Evolutionary conservation across 164 flowering plant species (phyloP), one percentile per base, ranked within the genome.

Genomic region (Liriodendron chinense): DNA sequence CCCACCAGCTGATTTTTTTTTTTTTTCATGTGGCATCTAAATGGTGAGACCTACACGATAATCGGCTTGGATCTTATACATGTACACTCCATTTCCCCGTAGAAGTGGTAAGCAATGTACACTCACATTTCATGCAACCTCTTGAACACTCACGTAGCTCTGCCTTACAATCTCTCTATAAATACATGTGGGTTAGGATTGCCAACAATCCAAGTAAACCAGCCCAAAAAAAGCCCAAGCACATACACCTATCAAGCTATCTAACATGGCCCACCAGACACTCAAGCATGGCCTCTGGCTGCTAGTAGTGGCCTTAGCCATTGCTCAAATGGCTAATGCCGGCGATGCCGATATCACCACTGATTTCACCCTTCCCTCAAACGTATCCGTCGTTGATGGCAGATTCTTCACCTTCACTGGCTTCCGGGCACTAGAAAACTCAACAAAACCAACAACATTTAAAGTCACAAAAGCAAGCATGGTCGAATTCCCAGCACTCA

Each of bases 391-490:
- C 9, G 65, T 62, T 2, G 71, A 53, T 13, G 71, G 67, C 9
- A 69, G 43, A 57, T 79, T 72, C 72, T 80, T 83, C 76, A 80
- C 83, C 43, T 67, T 9, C 75, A 76, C 80, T 0, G 79, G 76
- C 24, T 8, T 78, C 21, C 63, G 81, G 4, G 68, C 13, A 26
- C 75, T 77, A 4, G 70, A 67, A 7, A 65, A 63, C 0, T 50
- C 66, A 12, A 21, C 21, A 2, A 53, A 66, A 13, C 72, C 73
- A 3, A n/a, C 69, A 21, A 25, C 43, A 7, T 79, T 82, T 22
- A 78, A 64, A 14, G 78, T 76, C 34, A 23, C 56, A 23, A 82
- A 79, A 77, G 82, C 81, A 1, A 79, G 72, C 70, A 43, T 68
- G 76, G 72, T 63, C 5, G 82, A 70, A 50, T 48, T 70, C 7